Evolutionary conservation across 225 moss, liverwort and hornwort genomes (phyloP), one percentile per base, ranked within the genome.

Genomic region (Neckera pumila): DNA sequence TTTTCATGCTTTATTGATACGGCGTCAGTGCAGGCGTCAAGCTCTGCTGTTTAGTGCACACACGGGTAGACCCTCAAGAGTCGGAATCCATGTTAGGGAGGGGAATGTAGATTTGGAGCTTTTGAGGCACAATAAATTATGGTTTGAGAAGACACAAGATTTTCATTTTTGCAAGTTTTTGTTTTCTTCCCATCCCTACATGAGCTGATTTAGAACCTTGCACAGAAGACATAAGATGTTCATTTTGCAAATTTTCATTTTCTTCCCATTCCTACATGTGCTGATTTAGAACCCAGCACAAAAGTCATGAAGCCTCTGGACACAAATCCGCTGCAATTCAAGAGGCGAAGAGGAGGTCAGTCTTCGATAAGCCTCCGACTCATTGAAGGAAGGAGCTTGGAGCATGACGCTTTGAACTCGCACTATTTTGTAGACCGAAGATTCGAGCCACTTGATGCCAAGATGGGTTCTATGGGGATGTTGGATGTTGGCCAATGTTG

Each of bases 31-130:
- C 28, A 54, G 70, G 53, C 80, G 51, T 63, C 70, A 57, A 60
- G 45, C 61, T 76, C 60, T 85, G 72, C 84, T 60, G 63, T 66
- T 47, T 40, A 49, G 33, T 87, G 73, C 79, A 54, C 84, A 54
- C 84, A 84, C 56, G 16, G 17, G 25, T n/a, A 26, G 26, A 38
- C 78, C n/a, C n/a, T 25, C 7, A 34, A 34, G 26, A n/a, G n/a
- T 56, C 57, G 0, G 11, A 11, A 1, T 7, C 1, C 22, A 1
- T 56, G 78, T 1, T 7, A 16, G 2, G 56, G n/a, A n/a, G 57
- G 78, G n/a, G 38, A 78, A 38, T 57, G 57, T 26, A 57, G 79
- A 57, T 79, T 57, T 79, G 57, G 38, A 79, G 57, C 38, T 57
- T 57, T 79, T 9, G 1, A 1, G 25, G 60, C 25, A 26, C 34